Base-by-base conservation (phyloP, 768 basidiomycete genomes). In the Suillus occidentalis region DNA sequence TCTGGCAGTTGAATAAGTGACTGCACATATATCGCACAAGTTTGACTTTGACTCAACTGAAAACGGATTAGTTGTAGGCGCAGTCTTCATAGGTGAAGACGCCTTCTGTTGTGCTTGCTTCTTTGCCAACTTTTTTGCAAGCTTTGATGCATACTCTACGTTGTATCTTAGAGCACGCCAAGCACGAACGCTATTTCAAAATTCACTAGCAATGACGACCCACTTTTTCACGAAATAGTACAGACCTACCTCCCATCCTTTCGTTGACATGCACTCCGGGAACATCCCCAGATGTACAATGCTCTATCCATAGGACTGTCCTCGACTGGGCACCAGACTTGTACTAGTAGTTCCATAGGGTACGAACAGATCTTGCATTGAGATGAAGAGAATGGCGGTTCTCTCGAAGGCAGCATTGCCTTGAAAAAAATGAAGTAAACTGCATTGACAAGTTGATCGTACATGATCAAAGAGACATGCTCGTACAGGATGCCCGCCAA, bases 281-380 rank as follows among this genome's bases (percentile, higher is more conserved):
- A 80, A 71, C 94, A 97, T 13, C 87, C 93, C 89, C 92, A 96
- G 25, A 94, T 82, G 70, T 95, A 95, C 56, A 95, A 78, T 4
- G 88, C 90, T 61, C 95, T 85, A 72, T 97, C 94, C 84, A 89
- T 88, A 6, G 89, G 85, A 69, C 92, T 95, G 43, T 89, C 81
- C 72, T 95, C 90, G 69, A 95, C 87, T 0, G 95, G 95, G 75
- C 92, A 95, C 91, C 92, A 95, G 71, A 97, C 83, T 72, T 96
- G 94, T 13, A 92, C 82, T 43, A 95, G 83, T 25, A 97, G 83
- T 68, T 92, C 88, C 92, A 90, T 94, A 0, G 89, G 85, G 22
- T 80, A 76, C 12, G 82, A 80, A 78, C 94, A 97, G 60, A 83
- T 77, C 73, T 84, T 86, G 84, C 94, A 96, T 60, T 82, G 78